Evolutionary conservation across 805 yeast species (phyloP), one percentile per base, ranked within the genome.

Genomic region (Wickerhamiella musiphila): DNA sequence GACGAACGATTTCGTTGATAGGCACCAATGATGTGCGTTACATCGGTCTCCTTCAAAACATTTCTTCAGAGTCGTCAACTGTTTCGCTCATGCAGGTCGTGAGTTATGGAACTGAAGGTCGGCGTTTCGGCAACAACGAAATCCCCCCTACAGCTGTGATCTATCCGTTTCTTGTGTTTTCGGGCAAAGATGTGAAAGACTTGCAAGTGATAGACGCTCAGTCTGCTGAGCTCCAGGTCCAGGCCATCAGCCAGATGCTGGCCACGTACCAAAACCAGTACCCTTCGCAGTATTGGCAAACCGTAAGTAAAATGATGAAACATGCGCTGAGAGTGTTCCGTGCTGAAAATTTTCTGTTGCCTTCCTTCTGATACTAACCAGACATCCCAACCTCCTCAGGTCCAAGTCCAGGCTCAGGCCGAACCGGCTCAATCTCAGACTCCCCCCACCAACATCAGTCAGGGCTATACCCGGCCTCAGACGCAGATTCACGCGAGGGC

Each of bases 171-270:
- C 81, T 90, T 32, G 78, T 77, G 34, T 78, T 90, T 53, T 70
- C 84, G 44, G 98, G 98, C 23, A 70, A 78, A 17, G 95, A 86
- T 46, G 95, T 90, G 15, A 78, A 79, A 56, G 94, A 78, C 48
- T 64, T 90, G 53, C 71, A 72, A 43, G 90, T 90, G 34, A 63
- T 86, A 47, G 95, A 83, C 40, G 63, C 63, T 23, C 71, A 73
- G 13, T 15, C 30, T 3, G 30, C 30, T 18, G 22, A 4, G 57
- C 73, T 36, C 74, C 71, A 8, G 13, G 30, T 19, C 18, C 30
- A 28, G 30, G 23, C 18, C 18, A 28, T 28, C 30, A 23, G 23
- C 17, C 23, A 28, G 23, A 18, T 28, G 22, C 23, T n/a, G 18
- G 23, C 22, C 7, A n/a, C 13, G 29, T 13, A n/a, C 19, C 29